A percentile compares a stretch with the other conserved stretches of the same genome.
These are phyloP conservation scores for Pestalotiopsis sp. DNA, from an alignment of 2,329 filamentous ascomycete genomes.

Conservation along the genomic window DNA sequence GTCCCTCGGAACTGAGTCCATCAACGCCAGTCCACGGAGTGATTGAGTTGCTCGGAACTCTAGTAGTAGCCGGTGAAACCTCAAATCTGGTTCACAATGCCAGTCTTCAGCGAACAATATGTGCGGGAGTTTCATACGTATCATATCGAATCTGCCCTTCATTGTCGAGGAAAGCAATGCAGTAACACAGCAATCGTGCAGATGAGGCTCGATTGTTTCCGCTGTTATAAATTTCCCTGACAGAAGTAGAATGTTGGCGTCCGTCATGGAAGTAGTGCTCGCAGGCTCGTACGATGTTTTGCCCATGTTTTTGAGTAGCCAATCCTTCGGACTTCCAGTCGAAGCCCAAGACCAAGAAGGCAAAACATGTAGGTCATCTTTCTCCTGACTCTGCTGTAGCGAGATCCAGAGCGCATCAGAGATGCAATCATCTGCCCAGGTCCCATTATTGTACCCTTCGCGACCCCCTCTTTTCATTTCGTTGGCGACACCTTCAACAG, in stretches of 20 bases:
- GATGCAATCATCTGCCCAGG: background rate
- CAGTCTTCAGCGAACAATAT: background rate
- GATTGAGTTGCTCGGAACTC: background rate
- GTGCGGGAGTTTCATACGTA: background rate
- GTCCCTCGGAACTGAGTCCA: background rate
- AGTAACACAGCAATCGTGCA: background rate
- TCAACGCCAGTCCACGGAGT: background rate
- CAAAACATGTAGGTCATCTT: background rate
- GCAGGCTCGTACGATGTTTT: background rate
- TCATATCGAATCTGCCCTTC: background rate
- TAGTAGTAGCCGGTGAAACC: background rate
- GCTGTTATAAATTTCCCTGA: background rate
- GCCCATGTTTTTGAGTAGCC: background rate
- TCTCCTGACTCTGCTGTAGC: background rate
- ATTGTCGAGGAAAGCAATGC: background rate
- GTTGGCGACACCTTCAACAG: background rate
- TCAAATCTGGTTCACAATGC: background rate
- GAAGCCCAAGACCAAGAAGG: background rate
- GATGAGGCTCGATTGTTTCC: background rate
- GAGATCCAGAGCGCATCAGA: background rate
- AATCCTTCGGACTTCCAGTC: background rate
- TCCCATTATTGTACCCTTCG: background rate
- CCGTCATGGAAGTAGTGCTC: background rate
- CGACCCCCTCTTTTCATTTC: background rate
- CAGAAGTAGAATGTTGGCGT: background rate